Conservation (phyloP, 768 basidiomycete species). For the Lyophyllum shimeji region DNA sequence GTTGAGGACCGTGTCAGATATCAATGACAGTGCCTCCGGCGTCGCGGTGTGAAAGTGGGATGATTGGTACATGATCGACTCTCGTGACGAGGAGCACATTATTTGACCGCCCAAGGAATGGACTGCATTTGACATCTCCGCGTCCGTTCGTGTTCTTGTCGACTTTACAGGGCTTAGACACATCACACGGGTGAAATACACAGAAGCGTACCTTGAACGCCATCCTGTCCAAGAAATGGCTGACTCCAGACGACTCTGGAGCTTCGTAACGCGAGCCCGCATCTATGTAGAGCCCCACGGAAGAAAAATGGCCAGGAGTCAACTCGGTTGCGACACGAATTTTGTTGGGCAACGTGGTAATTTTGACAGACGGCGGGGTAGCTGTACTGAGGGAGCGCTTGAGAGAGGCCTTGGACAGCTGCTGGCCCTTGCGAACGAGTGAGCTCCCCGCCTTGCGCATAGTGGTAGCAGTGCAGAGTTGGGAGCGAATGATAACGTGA, state of each 20-base stretch:
- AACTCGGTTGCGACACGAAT: conserved; percentile 89
- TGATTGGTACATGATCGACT: conserved; percentile 98
- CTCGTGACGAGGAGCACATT: conserved; percentile 85
- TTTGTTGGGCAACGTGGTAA: conserved; percentile 90
- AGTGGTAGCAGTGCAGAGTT: conserved; percentile 7
- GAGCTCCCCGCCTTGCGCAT: conserved; percentile 39
- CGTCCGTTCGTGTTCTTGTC: conserved; percentile 67
- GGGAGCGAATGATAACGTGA: conserved; percentile 14
- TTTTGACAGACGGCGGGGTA: conserved; percentile 41
- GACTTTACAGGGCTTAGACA: conserved; percentile 46
- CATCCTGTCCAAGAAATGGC: conserved; percentile 92
- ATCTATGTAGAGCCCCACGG: conserved; percentile 91
- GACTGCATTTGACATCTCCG: conserved; percentile 79
- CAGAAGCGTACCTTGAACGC: conserved; percentile 83
- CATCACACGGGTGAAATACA: no score
- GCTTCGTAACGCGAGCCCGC: conserved; percentile 91
- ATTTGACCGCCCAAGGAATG: conserved; percentile 90
- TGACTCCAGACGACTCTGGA: conserved; percentile 68
- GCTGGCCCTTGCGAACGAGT: conserved; percentile 36
- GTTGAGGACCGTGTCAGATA: conserved; percentile 87
- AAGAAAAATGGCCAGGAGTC: conserved; percentile 92
- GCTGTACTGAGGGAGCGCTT: conserved; percentile 15
- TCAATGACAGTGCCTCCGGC: conserved; percentile 79
- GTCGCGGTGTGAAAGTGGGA: conserved; percentile 87
- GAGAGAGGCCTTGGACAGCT: conserved; percentile 17